These are phyloP conservation scores for Talaromyces trachyspermus DNA, from an alignment of 495 filamentous ascomycete species.

Conservation along the genomic window DNA sequence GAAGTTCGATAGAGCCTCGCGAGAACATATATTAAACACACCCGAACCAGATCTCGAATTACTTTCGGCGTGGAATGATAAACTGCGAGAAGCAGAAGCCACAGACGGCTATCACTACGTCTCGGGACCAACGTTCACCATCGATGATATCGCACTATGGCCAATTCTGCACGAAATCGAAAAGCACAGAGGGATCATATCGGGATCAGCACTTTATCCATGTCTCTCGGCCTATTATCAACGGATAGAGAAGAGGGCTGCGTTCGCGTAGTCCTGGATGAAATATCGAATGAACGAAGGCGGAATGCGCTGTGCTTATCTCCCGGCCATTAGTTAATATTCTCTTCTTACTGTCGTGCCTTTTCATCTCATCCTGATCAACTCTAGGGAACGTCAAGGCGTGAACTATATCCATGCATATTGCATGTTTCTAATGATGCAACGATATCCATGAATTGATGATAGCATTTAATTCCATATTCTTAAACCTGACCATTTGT, in stretches of 20 bases:
- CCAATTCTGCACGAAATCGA: conserved; percentile 58
- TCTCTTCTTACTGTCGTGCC: background rate
- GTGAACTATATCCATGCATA: background rate
- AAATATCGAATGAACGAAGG: conserved; percentile 7
- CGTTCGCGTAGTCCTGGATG: conserved; percentile 38
- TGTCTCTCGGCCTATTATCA: conserved; percentile 48
- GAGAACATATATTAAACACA: conserved; percentile 12
- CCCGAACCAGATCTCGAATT: conserved; percentile 5
- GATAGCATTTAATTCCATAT: background rate
- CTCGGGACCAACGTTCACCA: conserved; percentile 44
- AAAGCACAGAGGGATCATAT: conserved; percentile 18
- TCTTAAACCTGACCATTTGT: background rate
- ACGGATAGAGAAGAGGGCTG: conserved; percentile 42
- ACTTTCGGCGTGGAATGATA: conserved; percentile 43
- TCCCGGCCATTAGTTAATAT: no score
- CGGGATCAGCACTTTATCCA: conserved; percentile 23
- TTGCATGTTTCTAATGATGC: background rate
- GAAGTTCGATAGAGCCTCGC: conserved; percentile 25
- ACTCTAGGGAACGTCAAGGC: background rate
- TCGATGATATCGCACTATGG: conserved; percentile 69
- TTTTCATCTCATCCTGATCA: background rate
- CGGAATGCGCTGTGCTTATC: background rate
- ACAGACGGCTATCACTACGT: conserved; percentile 43
- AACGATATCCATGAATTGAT: conserved; percentile 1
- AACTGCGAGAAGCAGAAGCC: conserved; percentile 15